Percentiles rank a stretch among this genome's conserved stretches.
Conservation (phyloP, 495 filamentous ascomycete species). For the Podospora didyma region DNA sequence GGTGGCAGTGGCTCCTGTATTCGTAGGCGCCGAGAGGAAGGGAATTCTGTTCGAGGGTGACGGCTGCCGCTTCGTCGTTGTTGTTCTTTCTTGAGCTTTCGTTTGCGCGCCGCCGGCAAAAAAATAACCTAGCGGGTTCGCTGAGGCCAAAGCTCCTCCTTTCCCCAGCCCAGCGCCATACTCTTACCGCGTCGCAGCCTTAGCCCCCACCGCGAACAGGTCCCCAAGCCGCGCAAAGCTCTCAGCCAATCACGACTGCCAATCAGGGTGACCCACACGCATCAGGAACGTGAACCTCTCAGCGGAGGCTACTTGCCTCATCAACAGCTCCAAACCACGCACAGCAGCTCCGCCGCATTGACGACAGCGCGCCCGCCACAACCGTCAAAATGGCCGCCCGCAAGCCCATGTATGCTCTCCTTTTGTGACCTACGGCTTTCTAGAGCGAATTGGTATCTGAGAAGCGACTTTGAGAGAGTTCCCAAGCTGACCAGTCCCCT, state of each 20-base stretch:
- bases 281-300: slow-evolving; percentile 24
- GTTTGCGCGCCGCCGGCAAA: slow-evolving; percentile 2
- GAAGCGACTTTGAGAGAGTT: no score
- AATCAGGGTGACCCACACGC: slow-evolving; percentile 8
- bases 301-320: slow-evolving; percentile 7
- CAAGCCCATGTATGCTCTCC: slow-evolving; percentile 40
- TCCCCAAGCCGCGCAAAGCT: background rate
- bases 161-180: background rate
- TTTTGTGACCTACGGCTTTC: background rate
- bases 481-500: slow-evolving; percentile 24
- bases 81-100: no score
- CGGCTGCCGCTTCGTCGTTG: no score
- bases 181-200: slow-evolving; percentile 12
- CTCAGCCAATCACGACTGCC: slow-evolving; percentile 21
- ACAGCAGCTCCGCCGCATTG: slow-evolving; percentile 10
- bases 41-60: no score
- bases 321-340: slow-evolving; percentile 27
- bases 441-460: background rate
- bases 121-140: slow-evolving; percentile 13
- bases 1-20: no score
- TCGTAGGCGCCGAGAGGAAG: no score
- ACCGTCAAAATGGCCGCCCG: slow-evolving; percentile 45
- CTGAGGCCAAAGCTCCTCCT: slow-evolving; percentile 12
- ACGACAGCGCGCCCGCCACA: slow-evolving; percentile 21
- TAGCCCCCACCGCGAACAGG: slow-evolving; percentile 4